Percentiles rank a stretch among this genome's conserved stretches.
These are phyloP conservation scores for Entonaema liquescens DNA, from an alignment of 495 filamentous ascomycete species.

Conservation along the genomic window DNA sequence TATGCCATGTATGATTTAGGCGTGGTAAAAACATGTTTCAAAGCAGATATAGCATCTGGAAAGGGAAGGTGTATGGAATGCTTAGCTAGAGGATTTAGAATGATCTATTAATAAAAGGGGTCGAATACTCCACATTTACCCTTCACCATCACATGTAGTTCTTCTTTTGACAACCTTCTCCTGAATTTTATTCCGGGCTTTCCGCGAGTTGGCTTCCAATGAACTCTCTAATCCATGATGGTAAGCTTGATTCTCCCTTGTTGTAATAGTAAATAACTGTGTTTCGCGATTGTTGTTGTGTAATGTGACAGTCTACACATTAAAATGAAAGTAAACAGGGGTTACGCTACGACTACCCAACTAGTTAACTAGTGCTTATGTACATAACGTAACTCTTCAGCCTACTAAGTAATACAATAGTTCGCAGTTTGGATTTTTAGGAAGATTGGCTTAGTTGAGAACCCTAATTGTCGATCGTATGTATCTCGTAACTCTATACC, in stretches of 20 bases:
- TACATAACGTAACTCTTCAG: no score
- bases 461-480: no score
- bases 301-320: not conserved
- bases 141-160: not conserved
- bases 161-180: not conserved
- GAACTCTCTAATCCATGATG: not conserved
- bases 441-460: no score
- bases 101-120: constrained; percentile 23
- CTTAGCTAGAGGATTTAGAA: constrained; percentile 24
- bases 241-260: not conserved
- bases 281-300: not conserved
- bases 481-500: no score
- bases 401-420: no score
- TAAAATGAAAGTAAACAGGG: not conserved
- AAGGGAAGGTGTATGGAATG: constrained; percentile 5
- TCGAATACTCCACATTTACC: not conserved
- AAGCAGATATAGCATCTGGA: not conserved
- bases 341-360: not conserved
- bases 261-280: not conserved
- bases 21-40: constrained; percentile 31
- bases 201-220: not conserved
- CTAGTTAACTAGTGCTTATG: no score
- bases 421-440: no score
- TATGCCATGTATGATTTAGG: constrained; percentile 1
- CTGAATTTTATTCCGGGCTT: not conserved